A percentile compares a stretch with the other conserved stretches of the same genome.
Conservation (phyloP, 2,329 filamentous ascomycete genomes). For the Neonectria coccinea region DNA sequence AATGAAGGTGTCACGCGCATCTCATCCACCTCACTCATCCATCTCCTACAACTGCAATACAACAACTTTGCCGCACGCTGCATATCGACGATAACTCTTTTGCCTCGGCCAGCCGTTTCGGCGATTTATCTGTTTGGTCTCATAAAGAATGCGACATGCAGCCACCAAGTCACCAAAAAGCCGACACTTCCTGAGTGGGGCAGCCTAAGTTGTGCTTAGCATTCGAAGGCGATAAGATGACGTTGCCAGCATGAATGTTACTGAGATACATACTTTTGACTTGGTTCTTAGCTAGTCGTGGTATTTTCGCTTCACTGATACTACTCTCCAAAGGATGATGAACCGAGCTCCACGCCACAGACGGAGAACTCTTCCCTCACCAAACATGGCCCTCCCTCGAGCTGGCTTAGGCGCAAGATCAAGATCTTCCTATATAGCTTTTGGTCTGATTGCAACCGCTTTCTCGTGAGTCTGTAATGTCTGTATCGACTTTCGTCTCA, state of each 20-base stretch:
- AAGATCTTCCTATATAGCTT: background rate
- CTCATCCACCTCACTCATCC: background rate
- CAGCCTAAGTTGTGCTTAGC: conserved; percentile 4
- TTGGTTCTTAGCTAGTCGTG: background rate
- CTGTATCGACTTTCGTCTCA: no score
- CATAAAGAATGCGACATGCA: background rate
- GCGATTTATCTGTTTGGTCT: background rate
- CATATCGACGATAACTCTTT: background rate
- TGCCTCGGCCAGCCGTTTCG: background rate
- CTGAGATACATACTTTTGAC: background rate
- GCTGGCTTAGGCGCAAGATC: background rate
- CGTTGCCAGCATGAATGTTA: background rate
- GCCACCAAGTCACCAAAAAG: conserved; percentile 6
- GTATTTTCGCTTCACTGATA: background rate
- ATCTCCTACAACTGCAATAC: background rate
- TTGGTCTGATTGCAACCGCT: conserved; percentile 8
- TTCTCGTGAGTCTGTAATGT: conserved; percentile 6
- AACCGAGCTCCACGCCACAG: background rate
- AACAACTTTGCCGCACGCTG: background rate
- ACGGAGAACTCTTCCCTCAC: background rate
- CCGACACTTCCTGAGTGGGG: conserved; percentile 16
- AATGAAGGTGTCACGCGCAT: background rate
- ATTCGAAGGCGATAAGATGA: conserved; percentile 14
- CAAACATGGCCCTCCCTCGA: background rate
- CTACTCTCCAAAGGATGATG: background rate